These are phyloP conservation scores for Eutrema yunnanense DNA, from an alignment of 345 rosid genomes.

Conservation along the genomic window DNA sequence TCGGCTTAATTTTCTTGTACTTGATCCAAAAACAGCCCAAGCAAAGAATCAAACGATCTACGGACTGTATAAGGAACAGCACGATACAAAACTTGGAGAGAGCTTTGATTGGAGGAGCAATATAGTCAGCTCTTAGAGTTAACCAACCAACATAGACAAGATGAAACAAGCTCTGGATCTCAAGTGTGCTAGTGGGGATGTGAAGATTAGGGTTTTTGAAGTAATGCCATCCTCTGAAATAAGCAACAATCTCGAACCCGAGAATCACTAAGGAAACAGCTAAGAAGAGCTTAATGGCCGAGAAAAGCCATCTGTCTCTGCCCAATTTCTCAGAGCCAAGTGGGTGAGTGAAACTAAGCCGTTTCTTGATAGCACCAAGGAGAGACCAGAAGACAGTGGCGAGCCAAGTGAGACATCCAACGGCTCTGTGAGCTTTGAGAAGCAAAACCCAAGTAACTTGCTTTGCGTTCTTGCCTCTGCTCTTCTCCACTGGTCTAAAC, in stretches of 20 bases:
- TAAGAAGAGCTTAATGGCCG: conserved; percentile 48
- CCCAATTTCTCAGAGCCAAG: conserved; percentile 55
- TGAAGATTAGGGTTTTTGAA: conserved; percentile 55
- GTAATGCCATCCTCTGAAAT: conserved; percentile 75
- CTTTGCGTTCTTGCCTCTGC: conserved; percentile 80
- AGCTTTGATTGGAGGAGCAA: conserved; percentile 57
- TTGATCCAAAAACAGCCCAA: conserved; percentile 85
- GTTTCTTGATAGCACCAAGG: conserved; percentile 68
- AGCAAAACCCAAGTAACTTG: conserved; percentile 92
- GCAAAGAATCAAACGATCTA: conserved; percentile 65
- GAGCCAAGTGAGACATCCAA: conserved; percentile 76
- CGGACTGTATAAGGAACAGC: conserved; percentile 68
- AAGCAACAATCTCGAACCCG: conserved; percentile 67
- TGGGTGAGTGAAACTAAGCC: conserved; percentile 53
- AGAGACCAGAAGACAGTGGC: conserved; percentile 69
- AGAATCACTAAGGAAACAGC: conserved; percentile 42
- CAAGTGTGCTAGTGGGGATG: conserved; percentile 48
- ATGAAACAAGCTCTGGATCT: conserved; percentile 62
- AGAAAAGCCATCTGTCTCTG: conserved; percentile 57
- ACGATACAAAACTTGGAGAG: conserved; percentile 65
- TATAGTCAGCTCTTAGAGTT: conserved; percentile 51
- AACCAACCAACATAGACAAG: conserved; percentile 60
- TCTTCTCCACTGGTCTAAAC: conserved; percentile 73
- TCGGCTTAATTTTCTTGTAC: conserved; percentile 61
- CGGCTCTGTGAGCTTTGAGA: conserved; percentile 85